Evolutionary conservation across 2,329 filamentous ascomycete genomes (phyloP), one percentile per base, ranked within the genome.

Genomic region (Clarireedia sp.): DNA sequence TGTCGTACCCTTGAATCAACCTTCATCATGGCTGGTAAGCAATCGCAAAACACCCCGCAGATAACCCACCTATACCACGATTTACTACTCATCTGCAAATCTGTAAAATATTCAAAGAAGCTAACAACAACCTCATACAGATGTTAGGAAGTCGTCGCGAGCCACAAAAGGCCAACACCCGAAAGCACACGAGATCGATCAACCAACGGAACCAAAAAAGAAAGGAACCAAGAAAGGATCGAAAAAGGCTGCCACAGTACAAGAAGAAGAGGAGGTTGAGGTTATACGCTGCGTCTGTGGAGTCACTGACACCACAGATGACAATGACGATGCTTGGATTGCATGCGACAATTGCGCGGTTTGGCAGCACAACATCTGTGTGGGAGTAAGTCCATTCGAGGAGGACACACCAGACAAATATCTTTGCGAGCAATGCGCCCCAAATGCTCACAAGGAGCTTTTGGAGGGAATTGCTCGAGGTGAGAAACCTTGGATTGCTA

Each of bases 311-410:
- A 87, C 90, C 62, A 87, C 91, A 58, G 89, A 92, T 63, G 89
- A 95, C 63, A 85, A 89, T 14, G 89, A 87, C 62, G 86, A 94
- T 64, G 85, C 90, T 51, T 97, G 95, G 90, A 96, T 99, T 66
- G 90, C 88, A 59, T 99, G 94, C 75, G 94, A 99, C 71, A 82
- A 81, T 47, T 99, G 94, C 72, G 83, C 83, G 48, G 92, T 87
- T 43, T 99, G 94, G 94, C 94, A 99, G 72, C 94, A 99, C 72
- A 96, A 96, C 67, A 86, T 95, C 60, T 99, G 94, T 69, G 89
- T 99, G 77, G 90, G 89, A 52, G 82, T 96, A 68, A 83, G 80
- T 66, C 83, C 86, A 47, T 90, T 88, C 64, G 82, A 85, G 33
- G 70, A 91, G 57, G 83, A 91, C 66, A 78, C 89, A 54, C 86